Evolutionary conservation across 768 basidiomycete genomes (phyloP).

Genomic region (Dendrothele bispora): DNA sequence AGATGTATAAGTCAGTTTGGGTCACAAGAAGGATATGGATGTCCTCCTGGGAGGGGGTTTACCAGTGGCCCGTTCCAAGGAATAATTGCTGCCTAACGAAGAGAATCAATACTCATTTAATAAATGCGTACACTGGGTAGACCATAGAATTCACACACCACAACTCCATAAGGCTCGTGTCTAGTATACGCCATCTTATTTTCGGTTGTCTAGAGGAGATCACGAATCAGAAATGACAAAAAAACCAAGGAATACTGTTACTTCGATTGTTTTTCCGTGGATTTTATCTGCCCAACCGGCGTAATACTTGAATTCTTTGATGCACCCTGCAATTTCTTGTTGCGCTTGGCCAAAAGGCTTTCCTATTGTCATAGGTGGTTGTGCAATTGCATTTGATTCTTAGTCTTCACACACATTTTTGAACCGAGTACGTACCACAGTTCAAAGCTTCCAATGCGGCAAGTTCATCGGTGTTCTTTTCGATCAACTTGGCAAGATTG

Average conservation of each 20-base stretch:
- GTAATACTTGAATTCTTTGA: conserved; percentile 48
- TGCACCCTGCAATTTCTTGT: conserved; percentile 21
- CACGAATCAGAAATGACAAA: not conserved
- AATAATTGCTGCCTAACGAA: conserved; percentile 44
- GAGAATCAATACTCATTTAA: too few relatives aligned
- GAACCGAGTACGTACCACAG: conserved; percentile 34
- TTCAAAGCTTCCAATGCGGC: conserved; percentile 53
- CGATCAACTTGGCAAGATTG: conserved; percentile 53
- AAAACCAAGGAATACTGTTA: not conserved
- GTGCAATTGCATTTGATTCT: not conserved
- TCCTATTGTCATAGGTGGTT: conserved; percentile 15
- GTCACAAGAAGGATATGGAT: not conserved
- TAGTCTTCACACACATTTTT: not conserved
- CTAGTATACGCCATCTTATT: conserved; percentile 58
- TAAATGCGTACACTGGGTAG: not conserved
- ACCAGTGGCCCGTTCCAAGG: conserved; percentile 54
- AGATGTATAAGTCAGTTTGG: not conserved
- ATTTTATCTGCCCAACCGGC: conserved; percentile 65
- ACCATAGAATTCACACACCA: conserved; percentile 19
- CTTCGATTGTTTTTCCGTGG: conserved; percentile 49
- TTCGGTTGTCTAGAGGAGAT: conserved; percentile 37
- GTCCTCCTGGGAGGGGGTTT: conserved; percentile 1
- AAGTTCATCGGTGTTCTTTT: conserved; percentile 43
- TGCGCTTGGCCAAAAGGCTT: conserved; percentile 34
- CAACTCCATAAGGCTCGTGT: conserved; percentile 60